Evolutionary conservation across 805 yeast genomes (phyloP).

Genomic region (Peterozyma xylosa): DNA sequence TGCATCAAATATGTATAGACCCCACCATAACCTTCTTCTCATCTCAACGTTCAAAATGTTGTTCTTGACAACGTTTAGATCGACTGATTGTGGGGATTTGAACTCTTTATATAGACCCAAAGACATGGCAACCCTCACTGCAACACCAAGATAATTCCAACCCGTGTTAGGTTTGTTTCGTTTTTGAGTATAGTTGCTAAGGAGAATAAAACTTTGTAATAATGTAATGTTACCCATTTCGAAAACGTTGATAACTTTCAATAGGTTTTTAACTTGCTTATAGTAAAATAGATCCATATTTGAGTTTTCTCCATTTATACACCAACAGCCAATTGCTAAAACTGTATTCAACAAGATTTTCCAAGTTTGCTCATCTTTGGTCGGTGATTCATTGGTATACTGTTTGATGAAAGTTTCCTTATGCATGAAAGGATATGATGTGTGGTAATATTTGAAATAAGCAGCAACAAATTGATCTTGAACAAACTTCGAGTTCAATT

Average conservation of each 20-base stretch:
- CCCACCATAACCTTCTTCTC: constrained; percentile 65
- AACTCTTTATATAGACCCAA: constrained; percentile 56
- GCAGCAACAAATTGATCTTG: constrained; percentile 27
- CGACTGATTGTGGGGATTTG: constrained; percentile 21
- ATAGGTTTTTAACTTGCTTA: constrained; percentile 37
- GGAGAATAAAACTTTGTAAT: constrained; percentile 41
- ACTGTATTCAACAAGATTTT: constrained; percentile 48
- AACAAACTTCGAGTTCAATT: constrained; percentile 12
- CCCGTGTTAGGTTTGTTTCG: constrained; percentile 62
- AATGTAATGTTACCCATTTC: constrained; percentile 54
- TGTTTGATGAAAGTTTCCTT: constrained; percentile 44
- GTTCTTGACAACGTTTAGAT: constrained; percentile 16
- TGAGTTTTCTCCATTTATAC: constrained; percentile 45
- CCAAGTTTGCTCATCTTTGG: constrained; percentile 40
- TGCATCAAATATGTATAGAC: constrained; percentile 53
- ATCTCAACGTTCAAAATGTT: constrained; percentile 41
- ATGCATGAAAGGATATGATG: constrained; percentile 54
- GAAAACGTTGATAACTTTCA: constrained; percentile 37
- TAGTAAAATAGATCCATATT: constrained; percentile 49
- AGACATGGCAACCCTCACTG: constrained; percentile 60
- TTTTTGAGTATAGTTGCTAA: constrained; percentile 57
- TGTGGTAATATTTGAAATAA: constrained; percentile 53
- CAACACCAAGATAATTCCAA: constrained; percentile 60
- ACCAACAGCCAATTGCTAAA: constrained; percentile 65
- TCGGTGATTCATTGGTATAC: constrained; percentile 31